Percentiles rank a stretch among this genome's conserved stretches.
These are phyloP conservation scores for Thermothelomyces thermophilus DNA, from an alignment of 2,329 filamentous ascomycete species.

Conservation along the genomic window DNA sequence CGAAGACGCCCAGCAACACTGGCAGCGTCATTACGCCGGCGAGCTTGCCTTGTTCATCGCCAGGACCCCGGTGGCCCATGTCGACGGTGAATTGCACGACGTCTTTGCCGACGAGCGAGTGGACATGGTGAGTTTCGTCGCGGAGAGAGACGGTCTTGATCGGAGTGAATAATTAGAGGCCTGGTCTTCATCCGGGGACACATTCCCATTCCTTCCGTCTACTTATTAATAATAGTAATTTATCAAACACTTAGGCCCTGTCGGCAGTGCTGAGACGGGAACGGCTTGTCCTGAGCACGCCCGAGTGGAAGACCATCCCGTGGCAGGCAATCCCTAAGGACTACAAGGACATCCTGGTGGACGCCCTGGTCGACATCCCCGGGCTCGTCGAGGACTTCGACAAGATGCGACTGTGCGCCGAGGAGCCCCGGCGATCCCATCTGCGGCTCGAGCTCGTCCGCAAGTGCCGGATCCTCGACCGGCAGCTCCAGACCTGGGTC, in stretches of 20 bases:
- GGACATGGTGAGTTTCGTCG: slow-evolving; percentile 12
- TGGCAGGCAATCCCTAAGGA: slow-evolving; percentile 29
- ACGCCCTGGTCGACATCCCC: slow-evolving; percentile 29
- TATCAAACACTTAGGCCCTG: slow-evolving; percentile 4
- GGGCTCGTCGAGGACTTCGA: slow-evolving; percentile 27
- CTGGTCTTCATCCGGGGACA: no score
- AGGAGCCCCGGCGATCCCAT: background rate
- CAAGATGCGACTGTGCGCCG: slow-evolving; percentile 18
- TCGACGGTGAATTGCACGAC: slow-evolving; percentile 9
- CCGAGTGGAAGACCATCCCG: slow-evolving; percentile 30
- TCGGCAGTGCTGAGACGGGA: slow-evolving; percentile 10
- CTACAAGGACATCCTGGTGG: slow-evolving; percentile 28
- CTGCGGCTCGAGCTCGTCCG: slow-evolving; percentile 3
- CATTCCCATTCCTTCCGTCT: background rate
- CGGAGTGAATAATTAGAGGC: no score
- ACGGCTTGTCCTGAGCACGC: slow-evolving; percentile 22
- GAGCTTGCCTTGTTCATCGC: slow-evolving; percentile 16
- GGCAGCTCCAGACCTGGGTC: slow-evolving; percentile 9
- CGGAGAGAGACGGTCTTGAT: no score
- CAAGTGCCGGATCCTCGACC: slow-evolving; percentile 11
- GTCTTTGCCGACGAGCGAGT: slow-evolving; percentile 18
- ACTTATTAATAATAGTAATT: background rate
- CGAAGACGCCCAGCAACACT: background rate
- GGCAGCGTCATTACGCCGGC: slow-evolving; percentile 14
- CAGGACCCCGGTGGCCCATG: slow-evolving; percentile 7